Evolutionary conservation across 371 early-diverging fungal genomes (phyloP), one percentile per base, ranked within the genome.

Genomic region (Mortierella sp.): DNA sequence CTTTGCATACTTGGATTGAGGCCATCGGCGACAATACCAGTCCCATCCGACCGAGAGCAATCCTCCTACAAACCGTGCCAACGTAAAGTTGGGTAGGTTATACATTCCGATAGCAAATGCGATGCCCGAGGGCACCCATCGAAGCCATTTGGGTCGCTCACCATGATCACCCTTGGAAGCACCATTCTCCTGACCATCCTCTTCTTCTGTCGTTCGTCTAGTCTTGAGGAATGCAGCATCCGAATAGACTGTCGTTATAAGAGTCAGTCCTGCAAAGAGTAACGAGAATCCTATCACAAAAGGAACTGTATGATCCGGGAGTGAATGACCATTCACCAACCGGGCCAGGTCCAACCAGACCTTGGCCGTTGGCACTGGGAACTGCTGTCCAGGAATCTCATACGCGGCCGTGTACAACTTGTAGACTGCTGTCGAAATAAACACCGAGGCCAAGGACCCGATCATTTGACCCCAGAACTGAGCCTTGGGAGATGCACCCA

Each of bases 41-140:
- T 86, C 84, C 88, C 90, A 88, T 28, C 70, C 61, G 19, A 85
- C 47, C 0, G 82, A 83, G 4, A 83, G 68, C 7, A 90, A 58
- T 5, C 92, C 93, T 26, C 94, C 94, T 16, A 91, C 83, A 1
- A 92, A 89, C 3, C 94, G 87, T 25, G 93, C 91, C 53, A 93
- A 68, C 4, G 92, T 93, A 62, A 93, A 94, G 65, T 88, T 91
- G 18, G 94, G 94, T 16, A 93, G 88, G 79, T 93, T 94, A 75
- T 93, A 94, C 77, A 94, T 94, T 21, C 94, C 94, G 45, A 94
- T 91, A 12, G 94, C 93, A 84, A 94, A 94, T 1, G 93, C 93
- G 37, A 93, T 93, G 0, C 93, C 93, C 44, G 89, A 89, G 7
- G 93, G 92, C 58, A 92, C 81, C 72, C 81, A 89, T 1, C 69